phyloP scores from a whole-genome alignment of 2,329 filamentous ascomycete species.

The Blastomyces percursus region DNA sequence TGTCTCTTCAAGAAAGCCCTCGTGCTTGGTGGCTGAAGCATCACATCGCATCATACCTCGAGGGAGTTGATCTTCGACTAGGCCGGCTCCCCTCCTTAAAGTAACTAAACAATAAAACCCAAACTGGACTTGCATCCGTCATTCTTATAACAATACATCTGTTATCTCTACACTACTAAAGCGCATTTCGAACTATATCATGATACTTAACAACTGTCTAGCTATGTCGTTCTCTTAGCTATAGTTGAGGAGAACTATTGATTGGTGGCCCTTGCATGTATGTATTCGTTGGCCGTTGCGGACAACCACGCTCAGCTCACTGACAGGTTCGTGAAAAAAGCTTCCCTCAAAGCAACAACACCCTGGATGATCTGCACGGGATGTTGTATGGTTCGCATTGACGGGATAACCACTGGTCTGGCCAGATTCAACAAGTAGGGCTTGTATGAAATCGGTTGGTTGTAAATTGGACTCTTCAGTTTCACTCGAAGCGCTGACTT shows the following conservation, averaged over 20 bases:
- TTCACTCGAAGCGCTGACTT: neutral
- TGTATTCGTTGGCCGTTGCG: neutral
- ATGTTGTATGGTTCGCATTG: neutral
- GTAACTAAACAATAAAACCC: neutral
- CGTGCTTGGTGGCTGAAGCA: neutral
- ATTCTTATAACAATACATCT: neutral
- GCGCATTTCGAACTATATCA: neutral
- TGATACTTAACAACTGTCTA: neutral
- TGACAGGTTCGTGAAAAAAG: neutral
- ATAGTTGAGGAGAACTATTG: neutral
- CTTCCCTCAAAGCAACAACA: neutral
- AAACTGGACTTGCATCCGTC: neutral
- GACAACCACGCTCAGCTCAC: neutral
- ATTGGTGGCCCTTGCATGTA: conserved; percentile 2
- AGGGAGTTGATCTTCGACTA: neutral
- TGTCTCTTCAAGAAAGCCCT: neutral
- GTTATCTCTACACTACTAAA: neutral
- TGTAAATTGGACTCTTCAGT: neutral
- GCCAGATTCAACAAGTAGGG: neutral
- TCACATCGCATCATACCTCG: neutral
- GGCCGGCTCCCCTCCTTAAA: neutral
- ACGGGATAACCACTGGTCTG: neutral
- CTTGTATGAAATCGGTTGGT: neutral
- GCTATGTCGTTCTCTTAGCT: too few species aligned
- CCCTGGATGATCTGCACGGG: neutral